phyloP scores from a whole-genome alignment of 1,139 yeast genomes.

The Yamadazyma sp. region DNA sequence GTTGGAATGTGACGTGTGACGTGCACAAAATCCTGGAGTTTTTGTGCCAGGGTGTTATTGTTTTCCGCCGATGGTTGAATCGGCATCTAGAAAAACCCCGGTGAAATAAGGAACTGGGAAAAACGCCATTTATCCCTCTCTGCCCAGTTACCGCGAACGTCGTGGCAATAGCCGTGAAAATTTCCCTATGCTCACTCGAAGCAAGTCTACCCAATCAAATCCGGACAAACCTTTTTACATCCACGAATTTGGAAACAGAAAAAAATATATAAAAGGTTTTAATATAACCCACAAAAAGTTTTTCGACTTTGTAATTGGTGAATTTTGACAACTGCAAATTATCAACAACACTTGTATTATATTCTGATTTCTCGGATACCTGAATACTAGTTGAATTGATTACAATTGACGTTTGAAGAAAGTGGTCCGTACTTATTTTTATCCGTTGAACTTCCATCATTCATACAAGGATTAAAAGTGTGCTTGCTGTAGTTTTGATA shows the following conservation, averaged over 20 bases:
- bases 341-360: too few species aligned
- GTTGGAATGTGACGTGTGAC: too few species aligned
- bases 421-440: too few species aligned
- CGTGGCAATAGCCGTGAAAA: not conserved
- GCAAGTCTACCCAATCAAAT: constrained; percentile 11
- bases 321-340: not conserved
- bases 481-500: too few species aligned
- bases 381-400: too few species aligned
- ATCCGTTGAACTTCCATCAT: too few species aligned
- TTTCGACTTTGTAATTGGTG: not conserved
- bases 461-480: too few species aligned
- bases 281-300: constrained; percentile 2
- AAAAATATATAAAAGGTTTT: constrained; percentile 4
- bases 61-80: too few species aligned
- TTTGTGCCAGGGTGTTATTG: too few species aligned
- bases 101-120: constrained; percentile 5
- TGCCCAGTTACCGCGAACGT: not conserved
- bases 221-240: constrained; percentile 7
- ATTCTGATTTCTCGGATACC: too few species aligned
- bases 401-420: too few species aligned
- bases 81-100: constrained; percentile 4
- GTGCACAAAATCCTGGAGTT: too few species aligned
- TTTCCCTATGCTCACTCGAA: not conserved
- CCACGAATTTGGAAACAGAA: constrained; percentile 4
- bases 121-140: not conserved